phyloP scores from a whole-genome alignment of 176 grass and related monocot species.

The Chloris gayana region DNA sequence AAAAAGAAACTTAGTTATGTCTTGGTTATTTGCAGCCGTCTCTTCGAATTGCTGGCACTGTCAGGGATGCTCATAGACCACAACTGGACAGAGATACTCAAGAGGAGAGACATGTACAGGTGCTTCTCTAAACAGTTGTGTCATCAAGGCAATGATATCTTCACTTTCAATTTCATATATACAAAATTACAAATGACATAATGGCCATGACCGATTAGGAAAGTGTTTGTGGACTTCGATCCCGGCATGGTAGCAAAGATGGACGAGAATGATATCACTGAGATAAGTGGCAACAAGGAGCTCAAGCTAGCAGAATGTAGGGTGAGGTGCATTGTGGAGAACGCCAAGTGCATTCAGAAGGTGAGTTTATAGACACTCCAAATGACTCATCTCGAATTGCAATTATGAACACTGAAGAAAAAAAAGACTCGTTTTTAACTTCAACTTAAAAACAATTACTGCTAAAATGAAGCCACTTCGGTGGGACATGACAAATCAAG shows the following conservation, averaged over 20 bases:
- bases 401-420: not conserved
- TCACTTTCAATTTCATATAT: not conserved
- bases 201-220: constrained; percentile 33
- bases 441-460: not conserved
- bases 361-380: constrained; percentile 31
- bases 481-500: not conserved
- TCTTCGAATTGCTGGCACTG: constrained; percentile 81
- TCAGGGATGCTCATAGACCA: constrained; percentile 97
- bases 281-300: constrained; percentile 74
- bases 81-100: constrained; percentile 97
- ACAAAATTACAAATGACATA: not conserved
- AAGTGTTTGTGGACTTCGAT: constrained; percentile 76
- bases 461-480: not conserved
- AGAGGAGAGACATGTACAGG: constrained; percentile 79
- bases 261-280: constrained; percentile 63
- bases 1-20: not conserved
- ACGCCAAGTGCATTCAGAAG: constrained; percentile 89
- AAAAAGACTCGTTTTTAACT: not conserved
- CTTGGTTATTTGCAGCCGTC: constrained; percentile 46
- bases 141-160: not conserved
- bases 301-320: constrained; percentile 74
- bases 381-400: not conserved
- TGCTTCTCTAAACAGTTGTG: not conserved
- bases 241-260: constrained; percentile 60
- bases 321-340: constrained; percentile 83